Base-by-base conservation (phyloP, 495 filamentous ascomycete species). In the Aspergillus sparsus region DNA sequence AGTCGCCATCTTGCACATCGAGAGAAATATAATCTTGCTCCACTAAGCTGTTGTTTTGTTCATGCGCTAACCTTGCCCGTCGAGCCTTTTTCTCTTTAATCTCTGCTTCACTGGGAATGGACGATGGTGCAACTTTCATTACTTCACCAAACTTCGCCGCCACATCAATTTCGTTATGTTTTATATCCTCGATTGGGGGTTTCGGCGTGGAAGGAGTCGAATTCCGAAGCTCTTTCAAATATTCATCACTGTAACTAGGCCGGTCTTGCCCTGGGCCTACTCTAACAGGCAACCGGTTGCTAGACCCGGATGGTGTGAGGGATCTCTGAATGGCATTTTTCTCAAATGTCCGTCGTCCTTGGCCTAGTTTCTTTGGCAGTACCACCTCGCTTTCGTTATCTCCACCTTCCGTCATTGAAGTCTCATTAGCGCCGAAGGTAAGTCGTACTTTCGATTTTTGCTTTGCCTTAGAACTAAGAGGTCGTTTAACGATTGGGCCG, bases 31-130 rank as follows among this genome's bases (percentile, higher is more conserved):
- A 96, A 60, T 93, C 89, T 35, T 88, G 74, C 32, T 93, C 88
- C 45, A 89, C 82, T 3, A 90, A 88, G 15, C 57, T 58, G 41
- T 87, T 74, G 33, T 92, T 87, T 46, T 89, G 77, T 52, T 94
- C 88, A 53, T 90, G 80, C 4, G 92, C 92, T 15, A 93, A 69
- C 3, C 91, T 83, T 33, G 89, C 88, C 32, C 95, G 84, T 9
- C 95, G 85, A 41, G 87, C 89, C 76, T 98, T 98, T 77, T 94
- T 94, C 71, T 96, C 92, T 49, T 83, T 82, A 42, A 98, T 97
- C 66, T 97, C 89, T n/a, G 89, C 84, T 67, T 91, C 88, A 27
- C 87, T 91, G 4, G 93, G 89, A 54, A 98, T 92, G 2, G 74
- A 68, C 3, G 79, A 70, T 44, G 62, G 67, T 13, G 64, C 63